phyloP scores from a whole-genome alignment of 2,329 filamentous ascomycete species.

The Gnomoniopsis sp. region DNA sequence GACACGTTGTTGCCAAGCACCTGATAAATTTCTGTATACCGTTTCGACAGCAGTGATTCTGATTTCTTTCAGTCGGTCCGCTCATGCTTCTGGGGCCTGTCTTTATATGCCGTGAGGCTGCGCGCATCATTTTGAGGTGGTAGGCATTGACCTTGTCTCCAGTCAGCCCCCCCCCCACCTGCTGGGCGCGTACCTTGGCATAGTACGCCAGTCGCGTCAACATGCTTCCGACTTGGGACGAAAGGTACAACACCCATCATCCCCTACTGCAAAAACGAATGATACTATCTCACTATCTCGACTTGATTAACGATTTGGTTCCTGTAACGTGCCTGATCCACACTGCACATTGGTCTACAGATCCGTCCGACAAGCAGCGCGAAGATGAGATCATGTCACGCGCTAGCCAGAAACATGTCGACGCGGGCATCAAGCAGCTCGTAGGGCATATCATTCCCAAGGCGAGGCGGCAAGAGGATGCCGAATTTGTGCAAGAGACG shows the following conservation, averaged over 20 bases:
- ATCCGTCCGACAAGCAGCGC: slow-evolving; percentile 20
- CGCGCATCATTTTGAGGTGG: not conserved
- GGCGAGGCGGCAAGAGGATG: slow-evolving; percentile 49
- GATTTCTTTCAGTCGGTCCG: no score
- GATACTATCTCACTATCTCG: not conserved
- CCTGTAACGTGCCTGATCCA: no score
- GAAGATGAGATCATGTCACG: slow-evolving; percentile 55
- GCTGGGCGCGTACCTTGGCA: not conserved
- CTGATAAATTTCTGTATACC: no score
- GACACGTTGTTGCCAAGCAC: no score
- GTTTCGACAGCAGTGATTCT: no score
- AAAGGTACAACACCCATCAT: not conserved
- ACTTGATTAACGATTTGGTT: no score
- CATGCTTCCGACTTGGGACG: slow-evolving; percentile 3
- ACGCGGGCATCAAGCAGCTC: slow-evolving; percentile 75
- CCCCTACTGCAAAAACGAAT: not conserved
- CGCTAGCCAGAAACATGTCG: slow-evolving; percentile 62
- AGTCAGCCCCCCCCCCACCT: not conserved
- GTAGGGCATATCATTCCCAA: slow-evolving; percentile 70
- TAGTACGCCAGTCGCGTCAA: slow-evolving; percentile 6
- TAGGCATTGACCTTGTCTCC: not conserved
- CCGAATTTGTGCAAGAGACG: slow-evolving; percentile 64
- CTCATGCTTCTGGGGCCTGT: no score
- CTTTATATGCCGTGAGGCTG: not conserved
- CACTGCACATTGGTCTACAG: not conserved